Evolutionary conservation across 1,284 basidiomycete genomes (phyloP).

Genomic region (Ceratobasidium sp.): DNA sequence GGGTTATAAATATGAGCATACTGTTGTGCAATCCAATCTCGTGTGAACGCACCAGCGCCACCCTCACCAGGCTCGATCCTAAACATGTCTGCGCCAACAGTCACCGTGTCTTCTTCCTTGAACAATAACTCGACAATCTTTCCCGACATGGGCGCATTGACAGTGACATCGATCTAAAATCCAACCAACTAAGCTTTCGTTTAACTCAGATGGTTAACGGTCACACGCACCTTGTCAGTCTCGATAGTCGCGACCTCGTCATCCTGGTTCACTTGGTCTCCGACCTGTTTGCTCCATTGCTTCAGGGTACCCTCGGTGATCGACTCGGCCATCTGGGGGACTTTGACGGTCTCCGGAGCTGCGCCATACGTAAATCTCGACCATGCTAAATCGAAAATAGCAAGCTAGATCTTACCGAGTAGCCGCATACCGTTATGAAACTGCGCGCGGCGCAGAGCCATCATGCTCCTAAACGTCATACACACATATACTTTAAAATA

Average conservation of each 20-base stretch:
- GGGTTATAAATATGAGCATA: constrained; percentile 27
- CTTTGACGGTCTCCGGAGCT: constrained; percentile 83
- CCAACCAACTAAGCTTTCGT: neutral
- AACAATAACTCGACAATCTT: constrained; percentile 89
- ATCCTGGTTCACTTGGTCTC: constrained; percentile 88
- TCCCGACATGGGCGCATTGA: constrained; percentile 91
- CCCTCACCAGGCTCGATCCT: constrained; percentile 86
- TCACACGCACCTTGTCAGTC: constrained; percentile 86
- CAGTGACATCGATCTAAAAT: constrained; percentile 91
- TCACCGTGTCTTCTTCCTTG: constrained; percentile 92
- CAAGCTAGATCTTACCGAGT: neutral
- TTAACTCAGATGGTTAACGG: neutral
- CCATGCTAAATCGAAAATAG: neutral
- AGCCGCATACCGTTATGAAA: constrained; percentile 23
- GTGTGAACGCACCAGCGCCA: constrained; percentile 51
- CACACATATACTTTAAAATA: neutral
- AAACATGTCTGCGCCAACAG: constrained; percentile 95
- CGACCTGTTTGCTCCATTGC: constrained; percentile 93
- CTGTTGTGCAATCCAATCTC: neutral
- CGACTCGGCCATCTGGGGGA: constrained; percentile 98
- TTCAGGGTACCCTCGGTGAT: constrained; percentile 98
- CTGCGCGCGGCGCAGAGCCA: constrained; percentile 23
- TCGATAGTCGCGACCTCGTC: constrained; percentile 99
- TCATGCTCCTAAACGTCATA: constrained; percentile 23
- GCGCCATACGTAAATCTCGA: constrained; percentile 10